phyloP scores from a whole-genome alignment of 345 rosid genomes.

The Raphanus sativus region DNA sequence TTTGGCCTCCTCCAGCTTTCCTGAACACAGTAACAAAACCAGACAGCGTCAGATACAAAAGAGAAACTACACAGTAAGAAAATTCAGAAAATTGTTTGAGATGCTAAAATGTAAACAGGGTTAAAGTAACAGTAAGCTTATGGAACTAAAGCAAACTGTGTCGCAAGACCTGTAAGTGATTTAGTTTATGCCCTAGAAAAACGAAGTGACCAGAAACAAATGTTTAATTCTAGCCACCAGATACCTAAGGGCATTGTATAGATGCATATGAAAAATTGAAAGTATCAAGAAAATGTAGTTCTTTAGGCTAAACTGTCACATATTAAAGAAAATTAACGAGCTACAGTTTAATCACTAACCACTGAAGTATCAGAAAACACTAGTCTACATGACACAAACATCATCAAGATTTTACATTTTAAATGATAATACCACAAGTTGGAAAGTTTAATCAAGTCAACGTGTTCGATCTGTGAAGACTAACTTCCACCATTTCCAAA shows the following conservation, averaged over 20 bases:
- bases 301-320: background rate
- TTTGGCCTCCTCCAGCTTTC: slow-evolving; percentile 85
- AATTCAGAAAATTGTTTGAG: background rate
- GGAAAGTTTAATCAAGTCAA: no score
- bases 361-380: background rate
- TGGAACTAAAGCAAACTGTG: slow-evolving; percentile 32
- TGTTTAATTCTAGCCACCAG: slow-evolving; percentile 57
- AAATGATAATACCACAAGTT: no score
- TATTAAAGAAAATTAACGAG: background rate
- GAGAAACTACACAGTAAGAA: background rate
- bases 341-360: background rate
- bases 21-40: slow-evolving; percentile 34
- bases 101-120: slow-evolving; percentile 30
- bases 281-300: slow-evolving; percentile 37
- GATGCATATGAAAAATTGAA: background rate
- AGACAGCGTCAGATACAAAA: background rate
- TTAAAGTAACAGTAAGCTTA: slow-evolving; percentile 41
- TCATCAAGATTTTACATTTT: no score
- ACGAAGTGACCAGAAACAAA: slow-evolving; percentile 69
- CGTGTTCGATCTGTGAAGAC: no score
- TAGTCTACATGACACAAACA: background rate
- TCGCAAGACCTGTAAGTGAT: slow-evolving; percentile 56
- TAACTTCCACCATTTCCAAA: background rate
- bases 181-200: slow-evolving; percentile 59
- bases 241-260: slow-evolving; percentile 65